phyloP scores from a whole-genome alignment of 2,329 filamentous ascomycete species.

The Coleophoma eucalyptorum region DNA sequence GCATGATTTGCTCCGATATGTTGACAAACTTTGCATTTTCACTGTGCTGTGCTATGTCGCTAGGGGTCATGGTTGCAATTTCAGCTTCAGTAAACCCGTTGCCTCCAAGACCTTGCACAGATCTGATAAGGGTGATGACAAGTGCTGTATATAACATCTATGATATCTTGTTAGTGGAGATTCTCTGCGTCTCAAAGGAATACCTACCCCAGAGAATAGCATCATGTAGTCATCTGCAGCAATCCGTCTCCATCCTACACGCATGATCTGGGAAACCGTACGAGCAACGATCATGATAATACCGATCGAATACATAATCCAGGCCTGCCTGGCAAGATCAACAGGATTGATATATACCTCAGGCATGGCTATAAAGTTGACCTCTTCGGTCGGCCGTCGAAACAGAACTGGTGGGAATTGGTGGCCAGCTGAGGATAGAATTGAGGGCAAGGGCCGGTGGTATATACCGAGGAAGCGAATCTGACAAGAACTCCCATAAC shows the following conservation, averaged over 20 bases:
- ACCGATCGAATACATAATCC: slow-evolving; percentile 6
- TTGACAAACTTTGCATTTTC: slow-evolving; percentile 57
- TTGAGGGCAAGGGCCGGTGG: no score
- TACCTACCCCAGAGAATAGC: slow-evolving; percentile 6
- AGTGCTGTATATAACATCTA: slow-evolving; percentile 32
- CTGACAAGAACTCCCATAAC: no score
- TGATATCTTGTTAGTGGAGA: not conserved
- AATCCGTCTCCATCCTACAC: slow-evolving; percentile 6
- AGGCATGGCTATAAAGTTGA: not conserved
- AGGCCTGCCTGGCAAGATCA: slow-evolving; percentile 5
- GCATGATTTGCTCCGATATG: slow-evolving; percentile 41
- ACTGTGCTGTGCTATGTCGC: slow-evolving; percentile 34
- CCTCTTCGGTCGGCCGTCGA: no score
- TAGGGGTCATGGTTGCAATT: slow-evolving; percentile 27
- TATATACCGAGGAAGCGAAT: no score
- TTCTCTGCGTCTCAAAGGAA: not conserved
- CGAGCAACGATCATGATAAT: slow-evolving; percentile 3
- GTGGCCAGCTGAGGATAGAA: no score
- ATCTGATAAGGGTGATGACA: slow-evolving; percentile 34
- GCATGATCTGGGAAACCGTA: slow-evolving; percentile 2
- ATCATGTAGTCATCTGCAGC: slow-evolving; percentile 8
- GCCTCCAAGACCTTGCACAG: slow-evolving; percentile 33
- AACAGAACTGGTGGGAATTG: no score
- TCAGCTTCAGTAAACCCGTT: slow-evolving; percentile 34
- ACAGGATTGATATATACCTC: not conserved